phyloP scores from a whole-genome alignment of 768 basidiomycete genomes.

The Pulveroboletus sp. region DNA sequence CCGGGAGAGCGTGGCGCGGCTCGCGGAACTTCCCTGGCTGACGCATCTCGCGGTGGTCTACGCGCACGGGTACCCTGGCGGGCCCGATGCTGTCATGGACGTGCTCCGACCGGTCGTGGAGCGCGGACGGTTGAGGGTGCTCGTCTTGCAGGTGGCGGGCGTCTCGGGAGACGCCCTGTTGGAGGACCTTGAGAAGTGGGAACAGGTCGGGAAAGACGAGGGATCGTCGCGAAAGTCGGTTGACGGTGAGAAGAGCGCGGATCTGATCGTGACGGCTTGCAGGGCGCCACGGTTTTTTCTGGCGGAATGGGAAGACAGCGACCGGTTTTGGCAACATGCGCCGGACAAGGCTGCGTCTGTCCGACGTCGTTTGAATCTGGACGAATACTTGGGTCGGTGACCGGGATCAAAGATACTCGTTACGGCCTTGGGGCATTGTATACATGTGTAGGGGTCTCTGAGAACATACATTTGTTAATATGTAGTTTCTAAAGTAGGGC shows the following conservation, averaged over 20 bases:
- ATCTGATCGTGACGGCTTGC: background rate
- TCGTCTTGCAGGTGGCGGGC: slow-evolving; percentile 11
- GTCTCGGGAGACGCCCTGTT: background rate
- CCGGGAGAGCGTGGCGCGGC: slow-evolving; percentile 3
- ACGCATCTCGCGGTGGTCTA: slow-evolving; percentile 17
- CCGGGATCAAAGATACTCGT: too few species aligned
- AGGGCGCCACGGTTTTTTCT: slow-evolving; percentile 5
- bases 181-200: slow-evolving; percentile 12
- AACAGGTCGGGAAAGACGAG: background rate
- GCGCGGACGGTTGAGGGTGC: slow-evolving; percentile 1
- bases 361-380: background rate
- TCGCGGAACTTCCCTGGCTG: slow-evolving; percentile 10
- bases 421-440: too few species aligned
- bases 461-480: background rate
- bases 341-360: background rate
- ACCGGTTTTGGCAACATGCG: slow-evolving; percentile 10
- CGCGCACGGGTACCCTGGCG: background rate
- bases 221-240: background rate
- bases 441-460: background rate
- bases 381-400: too few species aligned
- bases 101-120: slow-evolving; percentile 8
- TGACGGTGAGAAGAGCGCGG: background rate
- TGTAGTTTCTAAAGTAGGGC: slow-evolving; percentile 13
- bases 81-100: background rate
- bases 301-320: slow-evolving; percentile 7